Conservation (phyloP, 2,329 filamentous ascomycete genomes). For the Ophiostoma ulmi region DNA sequence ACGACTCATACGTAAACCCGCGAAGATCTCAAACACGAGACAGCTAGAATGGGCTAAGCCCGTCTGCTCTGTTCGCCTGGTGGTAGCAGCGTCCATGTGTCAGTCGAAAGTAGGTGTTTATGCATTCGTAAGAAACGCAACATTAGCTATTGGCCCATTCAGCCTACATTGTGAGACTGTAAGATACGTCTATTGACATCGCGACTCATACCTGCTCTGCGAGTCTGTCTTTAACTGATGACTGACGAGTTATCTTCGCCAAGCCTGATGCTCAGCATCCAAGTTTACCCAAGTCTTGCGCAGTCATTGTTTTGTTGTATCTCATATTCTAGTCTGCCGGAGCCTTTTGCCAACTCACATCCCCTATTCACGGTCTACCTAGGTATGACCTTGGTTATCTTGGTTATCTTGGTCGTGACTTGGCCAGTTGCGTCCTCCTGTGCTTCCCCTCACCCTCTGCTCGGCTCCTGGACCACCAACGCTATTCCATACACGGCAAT, state of each 20-base stretch:
- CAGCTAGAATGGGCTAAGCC: not conserved
- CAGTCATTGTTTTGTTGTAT: not conserved
- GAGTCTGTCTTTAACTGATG: not conserved
- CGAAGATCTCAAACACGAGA: not conserved
- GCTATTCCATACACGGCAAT: slow-evolving; percentile 23
- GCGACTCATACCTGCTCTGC: too few relatives aligned
- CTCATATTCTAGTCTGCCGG: not conserved
- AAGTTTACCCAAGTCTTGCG: too few relatives aligned
- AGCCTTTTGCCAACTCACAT: slow-evolving; percentile 1
- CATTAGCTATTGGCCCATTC: not conserved
- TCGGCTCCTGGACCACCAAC: not conserved
- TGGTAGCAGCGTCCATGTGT: slow-evolving; percentile 7
- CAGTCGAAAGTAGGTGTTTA: not conserved
- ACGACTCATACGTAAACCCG: not conserved
- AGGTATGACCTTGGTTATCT: too few relatives aligned
- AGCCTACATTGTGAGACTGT: too few relatives aligned
- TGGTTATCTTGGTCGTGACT: not conserved
- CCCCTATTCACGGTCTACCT: not conserved
- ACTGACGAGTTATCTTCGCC: too few relatives aligned
- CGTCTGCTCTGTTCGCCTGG: not conserved
- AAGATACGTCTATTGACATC: too few relatives aligned
- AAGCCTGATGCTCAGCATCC: too few relatives aligned
- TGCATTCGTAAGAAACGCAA: not conserved
- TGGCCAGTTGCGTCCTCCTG: not conserved
- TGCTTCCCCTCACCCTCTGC: not conserved